These are phyloP conservation scores for Rhynchosporium graminicola DNA, from an alignment of 2,329 filamentous ascomycete genomes.

Conservation along the genomic window DNA sequence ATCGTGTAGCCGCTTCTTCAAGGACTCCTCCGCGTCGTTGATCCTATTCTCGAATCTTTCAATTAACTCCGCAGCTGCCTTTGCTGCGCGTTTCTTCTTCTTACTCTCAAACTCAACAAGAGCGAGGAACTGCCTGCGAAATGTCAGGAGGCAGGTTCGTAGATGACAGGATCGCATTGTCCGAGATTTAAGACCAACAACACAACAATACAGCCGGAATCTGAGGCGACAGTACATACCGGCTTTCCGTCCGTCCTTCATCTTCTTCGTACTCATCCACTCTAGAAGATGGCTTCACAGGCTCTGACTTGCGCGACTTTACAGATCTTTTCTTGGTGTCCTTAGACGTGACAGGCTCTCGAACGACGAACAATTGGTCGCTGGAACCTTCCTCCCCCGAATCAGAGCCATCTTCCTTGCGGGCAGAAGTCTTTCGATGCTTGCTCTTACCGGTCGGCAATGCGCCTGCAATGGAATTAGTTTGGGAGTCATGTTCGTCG, in stretches of 20 bases:
- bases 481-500: not conserved
- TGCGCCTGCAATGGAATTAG: slow-evolving; percentile 26
- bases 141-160: not conserved
- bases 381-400: slow-evolving; percentile 20
- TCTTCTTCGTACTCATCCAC: slow-evolving; percentile 36
- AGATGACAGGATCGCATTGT: not conserved
- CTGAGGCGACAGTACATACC: slow-evolving; percentile 29
- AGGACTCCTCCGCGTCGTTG: slow-evolving; percentile 19
- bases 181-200: not conserved
- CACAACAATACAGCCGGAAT: too few species aligned
- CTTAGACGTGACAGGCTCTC: slow-evolving; percentile 15
- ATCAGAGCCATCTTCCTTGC: slow-evolving; percentile 14
- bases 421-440: slow-evolving; percentile 21
- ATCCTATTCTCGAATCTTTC: slow-evolving; percentile 24
- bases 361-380: slow-evolving; percentile 14
- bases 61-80: slow-evolving; percentile 26
- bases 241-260: slow-evolving; percentile 33
- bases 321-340: slow-evolving; percentile 25
- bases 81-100: slow-evolving; percentile 29
- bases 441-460: slow-evolving; percentile 28
- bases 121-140: slow-evolving; percentile 31
- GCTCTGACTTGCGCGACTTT: slow-evolving; percentile 31
- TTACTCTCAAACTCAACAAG: slow-evolving; percentile 29
- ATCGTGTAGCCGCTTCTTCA: slow-evolving; percentile 25
- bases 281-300: slow-evolving; percentile 14